phyloP scores from a whole-genome alignment of 192 early-diverging fungal species.

The Dissophora globulifera region DNA sequence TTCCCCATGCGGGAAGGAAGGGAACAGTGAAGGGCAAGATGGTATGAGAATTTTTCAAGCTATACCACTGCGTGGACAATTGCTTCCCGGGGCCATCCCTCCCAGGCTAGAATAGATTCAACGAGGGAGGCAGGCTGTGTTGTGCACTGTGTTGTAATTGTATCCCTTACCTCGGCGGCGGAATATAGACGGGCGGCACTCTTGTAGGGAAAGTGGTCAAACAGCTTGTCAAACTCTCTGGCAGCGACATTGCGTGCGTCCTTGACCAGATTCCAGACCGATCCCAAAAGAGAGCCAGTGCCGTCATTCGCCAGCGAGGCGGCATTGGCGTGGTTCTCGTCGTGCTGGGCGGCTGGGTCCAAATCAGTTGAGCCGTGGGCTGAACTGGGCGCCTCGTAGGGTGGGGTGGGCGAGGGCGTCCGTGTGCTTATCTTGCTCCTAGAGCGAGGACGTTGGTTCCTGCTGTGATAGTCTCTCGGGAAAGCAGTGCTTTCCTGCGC shows the following conservation, averaged over 20 bases:
- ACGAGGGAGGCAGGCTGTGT: neutral
- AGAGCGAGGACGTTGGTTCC: neutral
- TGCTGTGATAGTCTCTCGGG: neutral
- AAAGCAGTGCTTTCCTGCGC: slow-evolving; percentile 7
- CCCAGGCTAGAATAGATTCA: too few relatives aligned
- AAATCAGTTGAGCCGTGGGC: neutral
- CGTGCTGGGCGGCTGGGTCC: neutral
- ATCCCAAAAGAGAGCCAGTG: slow-evolving; percentile 30
- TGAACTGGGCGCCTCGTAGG: neutral
- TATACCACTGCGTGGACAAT: too few relatives aligned
- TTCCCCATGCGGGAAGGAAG: neutral
- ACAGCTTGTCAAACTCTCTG: slow-evolving; percentile 35
- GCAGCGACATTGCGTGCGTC: slow-evolving; percentile 32
- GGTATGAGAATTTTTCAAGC: slow-evolving; percentile 1
- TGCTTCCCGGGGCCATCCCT: too few relatives aligned
- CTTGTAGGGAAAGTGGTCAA: slow-evolving; percentile 42
- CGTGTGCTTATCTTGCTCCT: neutral
- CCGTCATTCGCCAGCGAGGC: neutral
- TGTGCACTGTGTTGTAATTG: neutral
- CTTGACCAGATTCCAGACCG: slow-evolving; percentile 42
- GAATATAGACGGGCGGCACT: neutral
- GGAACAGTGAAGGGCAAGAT: too few relatives aligned
- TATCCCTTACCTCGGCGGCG: slow-evolving; percentile 6
- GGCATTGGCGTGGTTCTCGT: neutral
- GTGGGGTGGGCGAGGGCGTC: neutral